These are phyloP conservation scores for Colletotrichum godetiae DNA, from an alignment of 2,329 filamentous ascomycete genomes.

Conservation along the genomic window DNA sequence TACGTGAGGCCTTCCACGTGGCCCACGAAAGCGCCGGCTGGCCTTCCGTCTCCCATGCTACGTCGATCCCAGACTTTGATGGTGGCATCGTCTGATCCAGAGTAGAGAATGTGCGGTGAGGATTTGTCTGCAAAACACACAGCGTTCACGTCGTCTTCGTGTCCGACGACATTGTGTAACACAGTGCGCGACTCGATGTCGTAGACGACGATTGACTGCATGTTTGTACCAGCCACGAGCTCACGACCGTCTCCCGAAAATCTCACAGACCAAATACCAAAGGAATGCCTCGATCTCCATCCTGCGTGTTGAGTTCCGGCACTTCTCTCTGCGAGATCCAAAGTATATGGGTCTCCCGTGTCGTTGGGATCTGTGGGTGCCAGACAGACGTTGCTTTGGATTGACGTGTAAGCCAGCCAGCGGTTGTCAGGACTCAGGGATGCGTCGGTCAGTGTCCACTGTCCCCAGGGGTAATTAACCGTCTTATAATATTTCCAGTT, in stretches of 20 bases:
- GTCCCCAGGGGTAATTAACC: conserved; percentile 83
- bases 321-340: conserved; percentile 74
- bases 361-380: conserved; percentile 89
- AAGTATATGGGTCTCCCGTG: conserved; percentile 78
- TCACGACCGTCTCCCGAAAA: conserved; percentile 94
- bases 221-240: conserved; percentile 88
- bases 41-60: conserved; percentile 86
- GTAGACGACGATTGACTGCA: conserved; percentile 85
- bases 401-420: conserved; percentile 91
- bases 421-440: conserved; percentile 91
- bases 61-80: conserved; percentile 97
- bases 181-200: conserved; percentile 86
- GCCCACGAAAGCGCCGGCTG: conserved; percentile 74
- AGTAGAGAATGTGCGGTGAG: conserved; percentile 94
- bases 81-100: conserved; percentile 92
- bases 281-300: conserved; percentile 50
- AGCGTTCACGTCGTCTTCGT: conserved; percentile 92
- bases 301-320: conserved; percentile 14
- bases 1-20: conserved; percentile 76
- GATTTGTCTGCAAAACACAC: conserved; percentile 93
- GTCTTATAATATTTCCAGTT: conserved; percentile 97
- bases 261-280: conserved; percentile 87
- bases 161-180: conserved; percentile 80
- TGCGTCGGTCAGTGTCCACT: conserved; percentile 97
- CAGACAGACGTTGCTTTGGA: conserved; percentile 84